Evolutionary conservation across 495 filamentous ascomycete species (phyloP).

Genomic region (Lepidopterella palustris): DNA sequence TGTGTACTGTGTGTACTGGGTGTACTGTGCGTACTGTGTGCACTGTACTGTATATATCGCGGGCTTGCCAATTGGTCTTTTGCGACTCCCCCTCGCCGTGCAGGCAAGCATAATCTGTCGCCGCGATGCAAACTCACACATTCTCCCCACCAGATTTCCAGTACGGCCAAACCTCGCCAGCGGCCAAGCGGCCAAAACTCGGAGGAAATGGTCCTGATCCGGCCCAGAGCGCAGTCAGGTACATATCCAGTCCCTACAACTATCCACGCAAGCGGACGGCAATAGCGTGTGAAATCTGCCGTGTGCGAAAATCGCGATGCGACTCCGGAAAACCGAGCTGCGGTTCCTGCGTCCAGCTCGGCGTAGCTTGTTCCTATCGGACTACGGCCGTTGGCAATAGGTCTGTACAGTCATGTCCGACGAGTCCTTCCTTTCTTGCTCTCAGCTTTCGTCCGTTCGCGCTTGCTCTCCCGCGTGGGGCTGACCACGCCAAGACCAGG

Average conservation of each 20-base stretch:
- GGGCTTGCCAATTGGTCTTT: no score
- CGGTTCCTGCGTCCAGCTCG: not conserved
- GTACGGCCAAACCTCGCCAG: not conserved
- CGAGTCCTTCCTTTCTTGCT: not conserved
- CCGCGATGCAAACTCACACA: not conserved
- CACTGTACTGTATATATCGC: no score
- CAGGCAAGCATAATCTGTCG: not conserved
- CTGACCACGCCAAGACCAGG: not conserved
- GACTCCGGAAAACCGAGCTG: not conserved
- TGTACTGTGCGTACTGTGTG: no score
- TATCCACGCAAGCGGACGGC: not conserved
- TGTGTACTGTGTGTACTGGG: no score
- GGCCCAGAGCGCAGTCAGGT: not conserved
- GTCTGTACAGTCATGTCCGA: not conserved
- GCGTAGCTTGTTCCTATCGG: not conserved
- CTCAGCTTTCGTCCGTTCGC: not conserved
- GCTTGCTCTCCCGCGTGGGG: not conserved
- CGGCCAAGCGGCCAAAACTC: not conserved
- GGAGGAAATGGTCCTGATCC: not conserved
- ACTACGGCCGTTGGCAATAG: not conserved
- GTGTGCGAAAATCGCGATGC: not conserved
- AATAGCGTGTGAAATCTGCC: slow-evolving; percentile 2
- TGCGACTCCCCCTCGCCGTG: no score
- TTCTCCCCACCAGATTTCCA: not conserved
- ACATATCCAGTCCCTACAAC: not conserved